Percentiles rank a stretch among this genome's conserved stretches.
Evolutionary conservation across 2,329 filamentous ascomycete species (phyloP).

Genomic region (Trichoderma cornu-damae): DNA sequence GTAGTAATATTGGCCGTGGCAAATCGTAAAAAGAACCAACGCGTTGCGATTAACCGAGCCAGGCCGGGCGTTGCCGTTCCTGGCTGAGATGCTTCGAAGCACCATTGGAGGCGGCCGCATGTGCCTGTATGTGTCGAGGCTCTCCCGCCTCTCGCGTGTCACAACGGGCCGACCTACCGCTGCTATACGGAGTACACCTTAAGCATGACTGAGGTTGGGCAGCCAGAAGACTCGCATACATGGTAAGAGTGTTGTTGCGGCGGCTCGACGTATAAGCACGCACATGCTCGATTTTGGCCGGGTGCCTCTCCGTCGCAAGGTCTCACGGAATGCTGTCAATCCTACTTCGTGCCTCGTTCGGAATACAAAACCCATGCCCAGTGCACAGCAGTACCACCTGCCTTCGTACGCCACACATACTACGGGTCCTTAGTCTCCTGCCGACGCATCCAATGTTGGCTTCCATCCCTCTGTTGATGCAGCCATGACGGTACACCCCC

Average conservation of each 20-base stretch:
- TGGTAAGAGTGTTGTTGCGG: background rate
- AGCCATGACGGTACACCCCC: background rate
- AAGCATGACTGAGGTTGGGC: slow-evolving; percentile 9
- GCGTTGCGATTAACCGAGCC: background rate
- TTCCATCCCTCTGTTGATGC: background rate
- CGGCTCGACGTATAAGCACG: background rate
- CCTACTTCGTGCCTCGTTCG: background rate
- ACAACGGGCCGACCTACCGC: slow-evolving; percentile 3
- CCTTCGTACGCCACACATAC: background rate
- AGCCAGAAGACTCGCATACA: background rate
- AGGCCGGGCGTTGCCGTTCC: background rate
- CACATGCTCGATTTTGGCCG: background rate
- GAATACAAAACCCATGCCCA: too few species aligned
- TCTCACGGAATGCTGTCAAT: background rate
- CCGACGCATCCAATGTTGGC: background rate
- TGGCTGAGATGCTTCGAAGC: background rate
- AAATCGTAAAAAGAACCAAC: background rate
- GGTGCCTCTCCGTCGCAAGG: background rate
- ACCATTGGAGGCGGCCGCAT: background rate
- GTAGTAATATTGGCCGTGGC: background rate
- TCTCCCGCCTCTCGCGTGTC: background rate
- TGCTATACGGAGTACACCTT: too few species aligned
- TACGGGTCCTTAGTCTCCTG: background rate
- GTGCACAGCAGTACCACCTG: too few species aligned
- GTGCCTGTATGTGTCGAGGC: background rate